phyloP scores from a whole-genome alignment of 2,329 filamentous ascomycete genomes.

The Fusarium foetens region DNA sequence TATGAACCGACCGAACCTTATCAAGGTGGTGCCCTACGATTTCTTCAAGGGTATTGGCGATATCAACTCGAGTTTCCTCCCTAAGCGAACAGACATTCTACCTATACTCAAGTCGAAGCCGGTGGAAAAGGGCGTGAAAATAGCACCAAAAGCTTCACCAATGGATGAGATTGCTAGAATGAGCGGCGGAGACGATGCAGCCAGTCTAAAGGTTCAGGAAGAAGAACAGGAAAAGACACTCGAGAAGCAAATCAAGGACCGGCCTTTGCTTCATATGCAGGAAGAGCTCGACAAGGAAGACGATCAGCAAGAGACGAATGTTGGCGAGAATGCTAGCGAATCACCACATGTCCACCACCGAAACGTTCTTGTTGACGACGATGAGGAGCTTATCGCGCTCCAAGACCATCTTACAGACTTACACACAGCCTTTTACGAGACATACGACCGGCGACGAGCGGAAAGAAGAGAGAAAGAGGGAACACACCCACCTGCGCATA shows the following conservation, averaged over 20 bases:
- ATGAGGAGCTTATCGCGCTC: conserved; percentile 81
- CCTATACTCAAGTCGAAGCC: conserved; percentile 45
- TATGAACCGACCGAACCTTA: conserved; percentile 87
- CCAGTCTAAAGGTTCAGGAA: conserved; percentile 76
- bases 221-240: conserved; percentile 89
- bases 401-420: conserved; percentile 79
- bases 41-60: conserved; percentile 99
- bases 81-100: conserved; percentile 73
- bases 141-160: conserved; percentile 54
- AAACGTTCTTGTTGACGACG: conserved; percentile 88
- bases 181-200: conserved; percentile 75
- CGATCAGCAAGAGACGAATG: conserved; percentile 44
- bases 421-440: conserved; percentile 83
- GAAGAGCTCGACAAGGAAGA: conserved; percentile 88
- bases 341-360: conserved; percentile 54
- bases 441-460: conserved; percentile 72
- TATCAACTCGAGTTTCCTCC: conserved; percentile 97
- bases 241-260: conserved; percentile 87
- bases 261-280: conserved; percentile 91
- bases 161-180: conserved; percentile 82
- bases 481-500: conserved; percentile 50
- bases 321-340: conserved; percentile 42
- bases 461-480: conserved; percentile 50
- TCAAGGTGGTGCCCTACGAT: conserved; percentile 95
- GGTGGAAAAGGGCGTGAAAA: conserved; percentile 18